Base-by-base conservation (phyloP, 208 protist genomes). In the Leptomonas seymouri region DNA sequence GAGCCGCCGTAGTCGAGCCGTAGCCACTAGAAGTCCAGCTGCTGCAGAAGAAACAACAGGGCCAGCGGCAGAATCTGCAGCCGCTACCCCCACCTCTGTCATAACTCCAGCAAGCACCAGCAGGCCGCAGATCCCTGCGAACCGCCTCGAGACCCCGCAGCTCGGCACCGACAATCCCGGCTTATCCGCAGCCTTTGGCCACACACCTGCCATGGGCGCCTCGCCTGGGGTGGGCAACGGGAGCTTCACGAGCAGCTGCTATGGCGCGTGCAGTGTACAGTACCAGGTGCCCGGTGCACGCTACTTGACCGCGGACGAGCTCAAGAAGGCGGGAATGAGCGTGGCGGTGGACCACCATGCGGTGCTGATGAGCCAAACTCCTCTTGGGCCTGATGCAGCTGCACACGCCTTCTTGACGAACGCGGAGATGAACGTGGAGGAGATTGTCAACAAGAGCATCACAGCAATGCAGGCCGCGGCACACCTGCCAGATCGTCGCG, bases 391-490 rank as follows among this genome's bases (percentile, higher is more conserved):
- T 2, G 67, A 62, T 27, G 67, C 28, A 4, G 58, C 55, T 0
- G 50, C 30, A 14, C 28, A 58, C 8, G 51, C 60, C 39, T 55
- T 79, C 28, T 20, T 74, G 28, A 28, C 56, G 1, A 76, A 70
- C 27, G 36, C 67, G 3, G 80, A 85, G 49, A 27, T 58, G 42
- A 69, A 67, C 54, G 74, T 85, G 21, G 36, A 60, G 30, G 75
- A 81, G 15, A 68, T 85, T 59, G 67, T 85, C n/a, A 74, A 64
- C 30, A 72, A 66, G 25, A 85, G 80, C 64, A 73, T 85, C 42
- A 67, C 60, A 20, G 75, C 80, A 9, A 71, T 85, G 63, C 70
- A 73, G 30, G 71, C 48, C 58, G 39, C 64, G 34, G 25, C 44
- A 4, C 34, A n/a, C 41, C 44, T 44, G 56, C 28, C 63, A 1